A percentile compares a stretch with the other conserved stretches of the same genome.
Evolutionary conservation across 2,329 filamentous ascomycete genomes (phyloP).

Genomic region (Fusarium duplospermum): DNA sequence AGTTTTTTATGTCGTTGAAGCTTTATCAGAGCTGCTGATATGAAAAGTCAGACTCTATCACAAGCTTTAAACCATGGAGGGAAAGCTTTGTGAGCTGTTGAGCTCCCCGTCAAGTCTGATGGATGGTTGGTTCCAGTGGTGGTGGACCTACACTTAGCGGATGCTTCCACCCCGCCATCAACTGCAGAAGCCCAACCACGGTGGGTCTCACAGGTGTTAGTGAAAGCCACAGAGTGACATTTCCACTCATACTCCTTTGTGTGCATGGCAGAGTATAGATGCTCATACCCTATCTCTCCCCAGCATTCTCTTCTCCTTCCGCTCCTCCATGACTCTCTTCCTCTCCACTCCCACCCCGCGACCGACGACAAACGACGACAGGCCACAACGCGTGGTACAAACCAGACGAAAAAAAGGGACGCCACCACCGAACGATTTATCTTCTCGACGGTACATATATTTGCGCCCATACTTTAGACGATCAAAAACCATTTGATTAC

Average conservation of each 20-base stretch:
- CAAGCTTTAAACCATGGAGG: neutral
- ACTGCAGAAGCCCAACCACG: neutral
- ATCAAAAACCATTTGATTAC: too few species aligned
- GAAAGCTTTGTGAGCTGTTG: slow-evolving; percentile 29
- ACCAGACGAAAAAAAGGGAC: neutral
- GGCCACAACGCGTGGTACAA: slow-evolving; percentile 12
- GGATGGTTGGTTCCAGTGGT: neutral
- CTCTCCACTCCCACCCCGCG: slow-evolving; percentile 34
- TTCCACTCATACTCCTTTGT: neutral
- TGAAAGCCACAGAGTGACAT: neutral
- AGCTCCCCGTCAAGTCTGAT: neutral
- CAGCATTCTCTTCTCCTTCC: slow-evolving; percentile 20
- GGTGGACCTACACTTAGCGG: slow-evolving; percentile 15
- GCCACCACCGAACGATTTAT: neutral
- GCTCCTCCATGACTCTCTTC: slow-evolving; percentile 20
- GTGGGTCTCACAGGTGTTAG: slow-evolving; percentile 12
- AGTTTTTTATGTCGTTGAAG: neutral
- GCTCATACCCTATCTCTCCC: neutral
- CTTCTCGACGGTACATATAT: neutral
- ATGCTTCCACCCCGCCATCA: slow-evolving; percentile 2
- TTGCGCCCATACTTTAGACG: too few species aligned
- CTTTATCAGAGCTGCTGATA: neutral
- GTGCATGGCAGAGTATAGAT: rapidly evolving
- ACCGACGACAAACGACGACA: slow-evolving; percentile 24
- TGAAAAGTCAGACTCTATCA: neutral